Percentiles rank a stretch among this genome's conserved stretches.
phyloP scores from a whole-genome alignment of 805 yeast species.

The Candida arabinofermentans region DNA sequence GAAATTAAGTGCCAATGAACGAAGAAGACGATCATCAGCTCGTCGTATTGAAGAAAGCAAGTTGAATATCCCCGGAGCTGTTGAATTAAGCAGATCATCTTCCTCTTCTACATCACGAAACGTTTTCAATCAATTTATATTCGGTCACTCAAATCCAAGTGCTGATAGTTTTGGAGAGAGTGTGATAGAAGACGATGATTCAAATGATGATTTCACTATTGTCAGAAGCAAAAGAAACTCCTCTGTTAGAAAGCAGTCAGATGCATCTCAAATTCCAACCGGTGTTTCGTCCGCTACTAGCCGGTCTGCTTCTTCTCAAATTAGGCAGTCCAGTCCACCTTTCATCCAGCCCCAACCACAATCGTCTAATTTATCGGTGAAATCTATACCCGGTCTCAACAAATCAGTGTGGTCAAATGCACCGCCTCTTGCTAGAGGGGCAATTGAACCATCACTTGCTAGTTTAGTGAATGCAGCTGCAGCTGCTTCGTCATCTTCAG shows the following conservation, averaged over 20 bases:
- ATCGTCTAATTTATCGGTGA: constrained; percentile 2
- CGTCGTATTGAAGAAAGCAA: constrained; percentile 20
- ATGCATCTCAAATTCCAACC: background rate
- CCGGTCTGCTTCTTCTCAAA: constrained; percentile 3
- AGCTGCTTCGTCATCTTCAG: background rate
- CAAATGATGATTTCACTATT: constrained; percentile 31
- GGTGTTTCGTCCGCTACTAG: background rate
- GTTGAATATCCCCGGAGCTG: constrained; percentile 20
- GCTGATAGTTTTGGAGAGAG: constrained; percentile 10
- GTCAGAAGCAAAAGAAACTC: constrained; percentile 31
- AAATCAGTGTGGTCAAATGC: too few relatives aligned
- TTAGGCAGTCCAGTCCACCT: constrained; percentile 7
- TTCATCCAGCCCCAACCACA: background rate
- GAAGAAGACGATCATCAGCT: constrained; percentile 24
- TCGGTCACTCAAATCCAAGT: constrained; percentile 3
- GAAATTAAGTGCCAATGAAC: constrained; percentile 9
- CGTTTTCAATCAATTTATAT: background rate
- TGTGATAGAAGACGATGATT: constrained; percentile 24
- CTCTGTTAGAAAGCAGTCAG: constrained; percentile 15
- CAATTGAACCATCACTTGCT: constrained; percentile 1
- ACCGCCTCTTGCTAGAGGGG: too few relatives aligned
- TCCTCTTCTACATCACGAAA: background rate
- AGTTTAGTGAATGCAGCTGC: constrained; percentile 7
- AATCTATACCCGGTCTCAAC: constrained; percentile 10
- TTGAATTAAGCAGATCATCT: constrained; percentile 6